phyloP scores from a whole-genome alignment of 441 rosid species.

The Viola pubescens region DNA sequence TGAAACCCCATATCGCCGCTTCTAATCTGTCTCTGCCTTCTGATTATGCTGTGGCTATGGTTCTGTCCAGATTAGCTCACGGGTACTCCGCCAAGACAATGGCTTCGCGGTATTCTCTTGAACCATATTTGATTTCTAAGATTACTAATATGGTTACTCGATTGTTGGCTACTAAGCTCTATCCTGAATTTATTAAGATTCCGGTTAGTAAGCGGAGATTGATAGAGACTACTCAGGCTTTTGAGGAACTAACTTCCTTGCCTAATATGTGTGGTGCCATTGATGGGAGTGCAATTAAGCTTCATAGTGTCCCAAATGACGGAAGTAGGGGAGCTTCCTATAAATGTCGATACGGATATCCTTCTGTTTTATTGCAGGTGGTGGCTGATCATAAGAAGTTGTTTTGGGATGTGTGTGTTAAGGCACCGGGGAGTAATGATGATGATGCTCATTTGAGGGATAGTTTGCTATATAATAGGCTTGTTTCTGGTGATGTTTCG shows the following conservation, averaged over 20 bases:
- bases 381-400: conserved; percentile 90
- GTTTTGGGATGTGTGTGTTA: conserved; percentile 93
- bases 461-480: conserved; percentile 70
- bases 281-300: conserved; percentile 70
- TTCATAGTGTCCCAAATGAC: conserved; percentile 29
- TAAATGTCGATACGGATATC: conserved; percentile 57
- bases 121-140: conserved; percentile 83
- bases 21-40: conserved; percentile 86
- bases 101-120: conserved; percentile 71
- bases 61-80: conserved; percentile 76
- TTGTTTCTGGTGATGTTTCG: conserved; percentile 70
- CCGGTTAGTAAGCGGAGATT: conserved; percentile 73
- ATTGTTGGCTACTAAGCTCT: conserved; percentile 79
- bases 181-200: conserved; percentile 83
- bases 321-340: conserved; percentile 33
- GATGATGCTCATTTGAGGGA: conserved; percentile 82
- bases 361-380: conserved; percentile 80
- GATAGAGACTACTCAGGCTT: conserved; percentile 77
- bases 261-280: conserved; percentile 90
- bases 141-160: conserved; percentile 94
- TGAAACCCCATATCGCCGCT: conserved; percentile 78
- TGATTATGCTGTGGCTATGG: conserved; percentile 92
- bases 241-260: conserved; percentile 75
- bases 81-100: conserved; percentile 67
- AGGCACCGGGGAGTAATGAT: conserved; percentile 74